A percentile compares a stretch with the other conserved stretches of the same genome.
Conservation (phyloP, 2,329 filamentous ascomycete species). For the Trichoderma lentiforme region DNA sequence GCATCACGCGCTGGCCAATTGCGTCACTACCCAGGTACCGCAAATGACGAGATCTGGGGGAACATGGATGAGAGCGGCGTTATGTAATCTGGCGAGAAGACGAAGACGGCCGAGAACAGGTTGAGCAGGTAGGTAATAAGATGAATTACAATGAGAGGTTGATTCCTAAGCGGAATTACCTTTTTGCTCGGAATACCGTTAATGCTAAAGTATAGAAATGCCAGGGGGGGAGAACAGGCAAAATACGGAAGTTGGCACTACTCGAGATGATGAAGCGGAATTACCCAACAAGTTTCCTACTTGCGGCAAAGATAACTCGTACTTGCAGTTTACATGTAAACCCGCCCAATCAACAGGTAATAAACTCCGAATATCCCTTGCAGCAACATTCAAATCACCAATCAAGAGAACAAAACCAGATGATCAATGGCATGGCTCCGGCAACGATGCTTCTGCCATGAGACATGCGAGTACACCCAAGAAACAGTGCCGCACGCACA, state of each 20-base stretch:
- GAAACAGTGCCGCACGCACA: not conserved
- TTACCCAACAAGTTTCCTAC: not conserved
- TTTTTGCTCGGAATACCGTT: not conserved
- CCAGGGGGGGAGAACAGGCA: not conserved
- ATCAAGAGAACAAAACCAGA: not conserved
- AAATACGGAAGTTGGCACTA: not conserved
- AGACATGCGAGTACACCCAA: not conserved
- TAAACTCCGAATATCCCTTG: not conserved
- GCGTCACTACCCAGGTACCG: slow-evolving; percentile 1
- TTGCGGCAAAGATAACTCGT: not conserved
- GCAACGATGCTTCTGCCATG: not conserved
- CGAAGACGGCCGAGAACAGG: not conserved
- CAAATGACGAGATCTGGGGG: slow-evolving; percentile 8
- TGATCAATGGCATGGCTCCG: not conserved
- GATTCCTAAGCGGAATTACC: not conserved
- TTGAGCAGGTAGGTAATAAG: not conserved
- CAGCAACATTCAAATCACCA: not conserved
- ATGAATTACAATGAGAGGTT: not conserved
- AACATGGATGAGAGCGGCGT: not conserved
- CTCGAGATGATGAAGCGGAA: not conserved
- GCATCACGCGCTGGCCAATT: slow-evolving; percentile 17
- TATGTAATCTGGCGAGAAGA: not conserved
- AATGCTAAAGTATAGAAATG: not conserved
- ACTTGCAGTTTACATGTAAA: not conserved
- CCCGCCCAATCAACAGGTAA: not conserved